Conservation (phyloP, 352 stramenopile genomes). For the Globisporangium carolinianum region DNA sequence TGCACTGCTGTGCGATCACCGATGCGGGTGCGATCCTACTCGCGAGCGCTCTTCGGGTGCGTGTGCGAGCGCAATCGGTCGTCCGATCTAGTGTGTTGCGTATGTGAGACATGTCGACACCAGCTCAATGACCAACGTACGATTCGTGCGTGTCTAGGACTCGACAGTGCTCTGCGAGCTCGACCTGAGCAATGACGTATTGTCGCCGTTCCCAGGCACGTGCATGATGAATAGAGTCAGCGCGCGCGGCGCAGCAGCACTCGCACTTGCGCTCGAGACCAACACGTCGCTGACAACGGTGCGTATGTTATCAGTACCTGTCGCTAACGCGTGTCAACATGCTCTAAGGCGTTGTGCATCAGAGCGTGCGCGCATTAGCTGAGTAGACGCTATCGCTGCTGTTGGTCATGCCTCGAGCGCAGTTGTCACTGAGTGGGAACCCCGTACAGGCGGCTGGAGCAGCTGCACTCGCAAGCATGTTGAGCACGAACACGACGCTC, state of each 20-base stretch:
- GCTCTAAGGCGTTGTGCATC: constrained; percentile 8
- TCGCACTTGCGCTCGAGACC: constrained; percentile 23
- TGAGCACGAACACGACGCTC: constrained; percentile 23
- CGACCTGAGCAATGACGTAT: constrained; percentile 34
- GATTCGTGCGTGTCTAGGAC: constrained; percentile 1
- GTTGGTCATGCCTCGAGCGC: background rate
- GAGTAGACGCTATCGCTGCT: background rate
- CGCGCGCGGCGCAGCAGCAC: constrained; percentile 11
- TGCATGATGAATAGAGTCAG: constrained; percentile 33
- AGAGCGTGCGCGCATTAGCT: background rate
- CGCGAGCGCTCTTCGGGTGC: constrained; percentile 29
- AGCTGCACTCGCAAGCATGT: constrained; percentile 22
- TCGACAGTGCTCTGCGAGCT: constrained; percentile 16
- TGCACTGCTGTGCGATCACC: constrained; percentile 37
- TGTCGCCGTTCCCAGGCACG: constrained; percentile 8
- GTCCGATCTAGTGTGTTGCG: background rate
- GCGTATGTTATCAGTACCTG: background rate
- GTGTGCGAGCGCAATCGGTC: background rate
- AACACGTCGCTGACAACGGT: constrained; percentile 20
- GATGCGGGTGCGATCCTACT: constrained; percentile 37
- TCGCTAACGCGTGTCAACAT: background rate
- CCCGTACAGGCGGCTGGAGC: constrained; percentile 16
- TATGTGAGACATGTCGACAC: background rate
- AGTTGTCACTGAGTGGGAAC: constrained; percentile 25
- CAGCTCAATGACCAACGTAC: background rate